Conservation (phyloP, 768 basidiomycete species). For the Tylopilus plumbeoviolaceoides region DNA sequence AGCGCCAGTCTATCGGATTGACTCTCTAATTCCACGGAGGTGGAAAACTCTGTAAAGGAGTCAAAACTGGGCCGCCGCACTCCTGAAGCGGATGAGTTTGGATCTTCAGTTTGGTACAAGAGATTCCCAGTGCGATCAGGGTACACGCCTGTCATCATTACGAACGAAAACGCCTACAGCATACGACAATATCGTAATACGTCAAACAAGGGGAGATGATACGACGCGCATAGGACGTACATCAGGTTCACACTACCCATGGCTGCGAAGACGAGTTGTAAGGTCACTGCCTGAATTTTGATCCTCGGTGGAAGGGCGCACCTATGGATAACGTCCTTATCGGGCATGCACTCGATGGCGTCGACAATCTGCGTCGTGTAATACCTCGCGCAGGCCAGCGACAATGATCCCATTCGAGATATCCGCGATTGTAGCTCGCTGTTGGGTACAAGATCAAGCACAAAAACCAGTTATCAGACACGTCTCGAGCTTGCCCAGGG, state of each 20-base stretch:
- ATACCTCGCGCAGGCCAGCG: slow-evolving; percentile 67
- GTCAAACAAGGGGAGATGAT: background rate
- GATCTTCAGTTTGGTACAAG: no score
- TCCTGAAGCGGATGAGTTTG: no score
- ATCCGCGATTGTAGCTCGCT: slow-evolving; percentile 76
- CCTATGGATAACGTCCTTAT: slow-evolving; percentile 87
- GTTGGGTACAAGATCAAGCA: slow-evolving; percentile 70
- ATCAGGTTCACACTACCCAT: no score
- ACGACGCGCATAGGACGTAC: no score
- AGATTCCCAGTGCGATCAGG: no score
- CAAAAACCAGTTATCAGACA: slow-evolving; percentile 54
- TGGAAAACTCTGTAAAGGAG: no score
- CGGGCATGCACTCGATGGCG: slow-evolving; percentile 87
- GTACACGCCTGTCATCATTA: no score
- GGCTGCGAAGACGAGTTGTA: background rate
- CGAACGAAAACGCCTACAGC: background rate
- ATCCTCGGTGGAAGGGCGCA: slow-evolving; percentile 21
- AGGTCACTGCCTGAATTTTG: background rate
- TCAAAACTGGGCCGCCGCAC: no score
- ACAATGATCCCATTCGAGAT: slow-evolving; percentile 80
- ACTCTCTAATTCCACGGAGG: no score
- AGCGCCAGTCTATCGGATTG: no score
- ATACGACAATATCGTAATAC: background rate
- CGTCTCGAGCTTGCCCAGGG: background rate
- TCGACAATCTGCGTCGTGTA: slow-evolving; percentile 91